Evolutionary conservation across 441 rosid genomes (phyloP).

Genomic region (Omphalea diandra): DNA sequence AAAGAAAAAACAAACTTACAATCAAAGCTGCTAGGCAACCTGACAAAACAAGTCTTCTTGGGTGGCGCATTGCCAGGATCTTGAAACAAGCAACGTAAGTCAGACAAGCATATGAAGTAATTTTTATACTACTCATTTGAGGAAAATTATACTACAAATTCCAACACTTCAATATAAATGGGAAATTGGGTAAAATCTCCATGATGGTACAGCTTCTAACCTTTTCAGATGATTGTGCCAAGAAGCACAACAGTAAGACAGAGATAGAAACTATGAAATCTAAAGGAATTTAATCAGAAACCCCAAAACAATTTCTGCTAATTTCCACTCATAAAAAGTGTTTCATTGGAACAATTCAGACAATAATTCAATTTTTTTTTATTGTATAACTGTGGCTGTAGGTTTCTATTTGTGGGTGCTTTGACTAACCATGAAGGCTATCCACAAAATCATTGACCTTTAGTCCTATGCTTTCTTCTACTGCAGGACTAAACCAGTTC

Average conservation of each 20-base stretch:
- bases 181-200: not conserved
- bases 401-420: not conserved
- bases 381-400: too few relatives aligned
- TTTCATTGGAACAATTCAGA: not conserved
- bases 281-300: not conserved
- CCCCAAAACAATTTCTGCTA: not conserved
- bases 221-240: not conserved
- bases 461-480: not conserved
- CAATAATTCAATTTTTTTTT: too few relatives aligned
- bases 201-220: not conserved
- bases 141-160: not conserved
- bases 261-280: not conserved
- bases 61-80: slow-evolving; percentile 97
- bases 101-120: not conserved
- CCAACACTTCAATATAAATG: not conserved
- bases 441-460: not conserved
- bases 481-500: not conserved
- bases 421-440: not conserved
- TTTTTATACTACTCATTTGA: not conserved
- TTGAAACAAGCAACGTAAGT: slow-evolving; percentile 31
- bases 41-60: slow-evolving; percentile 81
- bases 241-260: not conserved
- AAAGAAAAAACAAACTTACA: slow-evolving; percentile 66
- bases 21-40: slow-evolving; percentile 74
- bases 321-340: not conserved